These are phyloP conservation scores for Cladosporium sphaerospermum DNA, from an alignment of 2,329 filamentous ascomycete genomes.

Conservation along the genomic window DNA sequence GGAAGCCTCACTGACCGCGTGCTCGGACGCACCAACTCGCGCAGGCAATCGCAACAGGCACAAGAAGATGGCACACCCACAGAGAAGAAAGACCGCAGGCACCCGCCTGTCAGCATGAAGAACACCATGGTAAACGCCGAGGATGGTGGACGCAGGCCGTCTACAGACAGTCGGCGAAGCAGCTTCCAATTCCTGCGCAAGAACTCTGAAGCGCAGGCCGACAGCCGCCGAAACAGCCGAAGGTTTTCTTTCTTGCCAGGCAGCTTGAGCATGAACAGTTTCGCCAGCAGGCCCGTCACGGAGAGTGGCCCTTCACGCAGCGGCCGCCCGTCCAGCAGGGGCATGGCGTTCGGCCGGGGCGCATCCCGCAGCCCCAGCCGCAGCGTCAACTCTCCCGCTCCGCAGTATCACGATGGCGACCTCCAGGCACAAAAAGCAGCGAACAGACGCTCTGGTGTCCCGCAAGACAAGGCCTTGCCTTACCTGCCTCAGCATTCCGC, in stretches of 20 bases:
- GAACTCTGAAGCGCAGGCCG: slow-evolving; percentile 34
- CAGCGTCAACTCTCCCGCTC: slow-evolving; percentile 39
- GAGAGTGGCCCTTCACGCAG: slow-evolving; percentile 16
- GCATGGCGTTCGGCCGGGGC: slow-evolving; percentile 40
- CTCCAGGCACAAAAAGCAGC: slow-evolving; percentile 14
- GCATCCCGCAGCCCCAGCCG: slow-evolving; percentile 40
- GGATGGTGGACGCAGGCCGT: slow-evolving; percentile 45
- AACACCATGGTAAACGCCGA: slow-evolving; percentile 56
- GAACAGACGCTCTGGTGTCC: slow-evolving; percentile 15
- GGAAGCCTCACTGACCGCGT: slow-evolving; percentile 67
- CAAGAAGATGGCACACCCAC: slow-evolving; percentile 38
- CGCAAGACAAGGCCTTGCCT: slow-evolving; percentile 26
- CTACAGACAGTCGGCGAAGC: slow-evolving; percentile 43
- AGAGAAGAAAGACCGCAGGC: slow-evolving; percentile 61
- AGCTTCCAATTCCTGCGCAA: slow-evolving; percentile 47
- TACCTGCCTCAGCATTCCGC: slow-evolving; percentile 15
- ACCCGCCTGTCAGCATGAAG: slow-evolving; percentile 89
- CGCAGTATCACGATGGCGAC: slow-evolving; percentile 38
- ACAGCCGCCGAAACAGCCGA: slow-evolving; percentile 35
- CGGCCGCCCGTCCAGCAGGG: slow-evolving; percentile 30
- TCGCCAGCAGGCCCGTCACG: slow-evolving; percentile 32
- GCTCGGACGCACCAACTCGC: slow-evolving; percentile 60
- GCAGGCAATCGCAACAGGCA: slow-evolving; percentile 26
- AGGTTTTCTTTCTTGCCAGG: slow-evolving; percentile 47
- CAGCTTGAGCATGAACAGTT: slow-evolving; percentile 42